Base-by-base conservation (phyloP, 805 yeast genomes). In the Danielozyma ontarioensis region DNA sequence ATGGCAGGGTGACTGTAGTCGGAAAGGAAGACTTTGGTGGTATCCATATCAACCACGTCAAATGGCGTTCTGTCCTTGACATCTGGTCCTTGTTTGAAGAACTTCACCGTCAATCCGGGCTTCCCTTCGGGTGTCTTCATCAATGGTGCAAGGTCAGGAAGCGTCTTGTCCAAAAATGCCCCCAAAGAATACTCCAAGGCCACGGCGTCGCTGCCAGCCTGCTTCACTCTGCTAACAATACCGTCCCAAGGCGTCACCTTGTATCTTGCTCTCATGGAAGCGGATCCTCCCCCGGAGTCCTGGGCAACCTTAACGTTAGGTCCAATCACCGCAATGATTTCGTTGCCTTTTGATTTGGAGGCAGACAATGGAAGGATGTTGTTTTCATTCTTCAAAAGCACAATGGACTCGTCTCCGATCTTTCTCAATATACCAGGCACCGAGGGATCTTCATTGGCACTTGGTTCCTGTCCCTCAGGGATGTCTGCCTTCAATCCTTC, bases 231-330 rank as follows among this genome's bases (percentile, higher is more conserved):
- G 12, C 51, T 41, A 7, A 50, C 34, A 34, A 76, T 68, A 13
- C 72, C 77, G 13, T 72, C 70, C 28, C 50, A 65, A 3, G 78
- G 78, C 11, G 76, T 55, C 6, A 71, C 60, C 12, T 63, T 55
- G 49, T 74, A 71, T 46, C 72, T 65, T 4, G 77, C 68, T 15
- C 55, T 52, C 41, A 73, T 54, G 8, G 76, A 59, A 24, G 82
- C 80, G 14, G 81, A 76, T 5, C 83, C 83, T 41, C 83, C 83
- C 37, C 83, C 83, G 16, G 76, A 69, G 39, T 62, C 70, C 25
- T 69, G 65, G 5, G 76, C 59, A 29, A 48, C 52, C 41, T 64
- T 72, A 17, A 76, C 81, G 40, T 72, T 74, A 24, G 82, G 81
- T 3, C 84, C 85, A 45, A 78, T 72, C 13, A 78, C 70, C 2